A percentile compares a stretch with the other conserved stretches of the same genome.
These are phyloP conservation scores for Penicillium paneum DNA, from an alignment of 2,329 filamentous ascomycete genomes.

Conservation along the genomic window DNA sequence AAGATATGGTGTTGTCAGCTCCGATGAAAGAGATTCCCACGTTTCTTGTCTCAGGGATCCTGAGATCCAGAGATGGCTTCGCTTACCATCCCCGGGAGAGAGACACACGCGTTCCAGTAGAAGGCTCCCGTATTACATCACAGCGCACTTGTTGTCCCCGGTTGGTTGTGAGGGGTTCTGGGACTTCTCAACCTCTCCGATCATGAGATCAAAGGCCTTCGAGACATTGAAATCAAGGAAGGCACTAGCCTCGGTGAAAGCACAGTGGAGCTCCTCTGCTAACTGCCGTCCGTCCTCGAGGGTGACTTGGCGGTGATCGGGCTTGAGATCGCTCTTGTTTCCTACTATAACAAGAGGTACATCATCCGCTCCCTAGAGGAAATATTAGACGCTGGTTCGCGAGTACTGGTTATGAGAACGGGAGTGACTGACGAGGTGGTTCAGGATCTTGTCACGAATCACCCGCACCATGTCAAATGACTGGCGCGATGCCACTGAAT, in stretches of 20 bases:
- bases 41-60: background rate
- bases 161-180: constrained; percentile 85
- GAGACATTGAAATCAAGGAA: constrained; percentile 91
- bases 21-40: background rate
- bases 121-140: constrained; percentile 67
- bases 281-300: constrained; percentile 81
- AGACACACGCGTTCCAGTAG: background rate
- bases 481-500: constrained; percentile 90
- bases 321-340: constrained; percentile 92
- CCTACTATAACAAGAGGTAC: constrained; percentile 93
- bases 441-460: constrained; percentile 94
- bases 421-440: constrained; percentile 69
- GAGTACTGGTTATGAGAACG: background rate
- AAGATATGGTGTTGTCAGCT: background rate
- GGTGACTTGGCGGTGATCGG: constrained; percentile 88
- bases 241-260: constrained; percentile 91
- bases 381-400: background rate
- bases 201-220: constrained; percentile 90
- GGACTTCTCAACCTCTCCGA: constrained; percentile 90
- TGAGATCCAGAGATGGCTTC: background rate
- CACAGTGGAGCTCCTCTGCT: constrained; percentile 82
- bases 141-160: constrained; percentile 71
- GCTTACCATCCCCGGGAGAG: constrained; percentile 9
- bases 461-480: constrained; percentile 98
- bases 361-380: constrained; percentile 73